phyloP scores from a whole-genome alignment of 169 alveolate genomes.

The Eimeria falciformis region DNA sequence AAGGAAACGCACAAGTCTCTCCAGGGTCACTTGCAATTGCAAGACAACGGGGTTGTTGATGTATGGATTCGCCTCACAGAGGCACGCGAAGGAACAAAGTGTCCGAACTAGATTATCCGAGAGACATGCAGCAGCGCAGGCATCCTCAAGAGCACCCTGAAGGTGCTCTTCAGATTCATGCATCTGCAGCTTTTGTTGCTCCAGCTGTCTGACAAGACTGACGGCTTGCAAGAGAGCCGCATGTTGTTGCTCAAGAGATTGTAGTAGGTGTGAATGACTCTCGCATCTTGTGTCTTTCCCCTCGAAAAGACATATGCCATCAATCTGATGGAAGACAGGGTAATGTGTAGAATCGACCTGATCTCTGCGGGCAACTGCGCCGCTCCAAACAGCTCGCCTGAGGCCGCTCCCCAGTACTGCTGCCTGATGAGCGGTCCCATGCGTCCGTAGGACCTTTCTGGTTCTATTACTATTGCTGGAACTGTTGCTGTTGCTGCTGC shows the following conservation, averaged over 20 bases:
- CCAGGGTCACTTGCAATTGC: constrained; percentile 85
- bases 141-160: neutral
- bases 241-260: neutral
- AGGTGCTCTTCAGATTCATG: neutral
- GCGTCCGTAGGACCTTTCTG: constrained; percentile 84
- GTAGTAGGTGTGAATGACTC: neutral
- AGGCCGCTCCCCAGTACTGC: constrained; percentile 82
- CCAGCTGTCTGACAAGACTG: neutral
- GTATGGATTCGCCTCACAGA: constrained; percentile 68
- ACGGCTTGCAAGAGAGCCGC: neutral
- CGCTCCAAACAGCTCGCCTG: constrained; percentile 80
- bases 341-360: constrained; percentile 90
- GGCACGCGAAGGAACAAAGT: constrained; percentile 51
- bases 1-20: constrained; percentile 83
- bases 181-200: neutral
- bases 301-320: constrained; percentile 83
- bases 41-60: constrained; percentile 79
- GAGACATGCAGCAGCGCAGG: neutral
- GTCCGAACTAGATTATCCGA: neutral
- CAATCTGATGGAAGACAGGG: constrained; percentile 92
- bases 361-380: constrained; percentile 91
- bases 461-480: neutral
- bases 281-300: neutral
- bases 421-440: constrained; percentile 87
- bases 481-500: constrained; percentile 41